Evolutionary conservation across 768 basidiomycete species (phyloP).

Genomic region (Mycena crocata): DNA sequence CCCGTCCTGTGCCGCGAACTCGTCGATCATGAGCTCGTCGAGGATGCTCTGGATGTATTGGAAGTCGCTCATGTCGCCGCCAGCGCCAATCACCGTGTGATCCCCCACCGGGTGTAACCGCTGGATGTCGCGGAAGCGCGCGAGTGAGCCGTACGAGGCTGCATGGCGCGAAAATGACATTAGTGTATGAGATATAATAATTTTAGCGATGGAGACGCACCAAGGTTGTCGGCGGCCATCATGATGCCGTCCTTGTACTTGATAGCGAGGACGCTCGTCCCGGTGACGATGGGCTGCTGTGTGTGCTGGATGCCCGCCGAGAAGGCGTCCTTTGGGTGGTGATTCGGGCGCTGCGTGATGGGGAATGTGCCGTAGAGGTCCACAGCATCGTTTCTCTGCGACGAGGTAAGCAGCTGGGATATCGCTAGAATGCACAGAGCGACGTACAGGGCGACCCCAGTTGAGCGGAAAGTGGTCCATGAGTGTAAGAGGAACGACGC

Average conservation of each 20-base stretch:
- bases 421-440: neutral
- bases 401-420: neutral
- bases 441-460: slow-evolving; percentile 82
- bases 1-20: slow-evolving; percentile 85
- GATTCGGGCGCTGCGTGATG: slow-evolving; percentile 68
- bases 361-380: slow-evolving; percentile 87
- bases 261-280: slow-evolving; percentile 94
- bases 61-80: slow-evolving; percentile 98
- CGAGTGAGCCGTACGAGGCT: slow-evolving; percentile 98
- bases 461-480: slow-evolving; percentile 91
- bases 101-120: slow-evolving; percentile 88
- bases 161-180: too few relatives aligned
- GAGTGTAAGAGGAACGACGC: slow-evolving; percentile 28
- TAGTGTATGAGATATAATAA: too few relatives aligned
- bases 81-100: slow-evolving; percentile 89
- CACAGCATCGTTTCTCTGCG: slow-evolving; percentile 80
- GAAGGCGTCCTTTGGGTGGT: slow-evolving; percentile 66
- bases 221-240: slow-evolving; percentile 98
- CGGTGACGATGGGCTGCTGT: slow-evolving; percentile 97
- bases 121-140: slow-evolving; percentile 94
- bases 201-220: slow-evolving; percentile 64
- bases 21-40: slow-evolving; percentile 81
- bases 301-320: slow-evolving; percentile 80
- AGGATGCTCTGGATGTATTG: slow-evolving; percentile 89
- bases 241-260: slow-evolving; percentile 97